A percentile compares a stretch with the other conserved stretches of the same genome.
These are phyloP conservation scores for Penicillium soppii DNA, from an alignment of 495 filamentous ascomycete species.

Conservation along the genomic window DNA sequence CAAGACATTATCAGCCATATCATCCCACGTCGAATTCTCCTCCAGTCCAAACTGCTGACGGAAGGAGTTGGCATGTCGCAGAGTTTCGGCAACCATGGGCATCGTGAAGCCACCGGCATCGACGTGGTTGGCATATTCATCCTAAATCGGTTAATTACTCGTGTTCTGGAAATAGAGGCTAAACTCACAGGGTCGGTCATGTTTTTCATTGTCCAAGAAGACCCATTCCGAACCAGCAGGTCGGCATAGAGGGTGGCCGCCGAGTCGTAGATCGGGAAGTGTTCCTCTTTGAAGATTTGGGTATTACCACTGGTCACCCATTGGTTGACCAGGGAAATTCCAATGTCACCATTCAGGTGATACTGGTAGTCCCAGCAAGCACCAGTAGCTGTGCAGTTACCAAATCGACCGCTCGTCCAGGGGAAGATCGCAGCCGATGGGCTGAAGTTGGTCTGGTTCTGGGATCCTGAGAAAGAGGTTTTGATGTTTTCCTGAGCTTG, in stretches of 20 bases:
- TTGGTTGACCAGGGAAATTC: constrained; percentile 59
- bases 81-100: constrained; percentile 60
- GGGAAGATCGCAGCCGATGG: constrained; percentile 56
- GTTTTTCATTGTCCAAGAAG: constrained; percentile 55
- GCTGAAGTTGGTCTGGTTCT: constrained; percentile 54
- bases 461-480: constrained; percentile 42
- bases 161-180: background rate
- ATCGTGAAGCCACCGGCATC: constrained; percentile 75
- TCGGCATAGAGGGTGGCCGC: constrained; percentile 58
- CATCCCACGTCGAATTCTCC: constrained; percentile 49
- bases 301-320: constrained; percentile 61
- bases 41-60: constrained; percentile 55
- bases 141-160: constrained; percentile 30
- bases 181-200: constrained; percentile 71
- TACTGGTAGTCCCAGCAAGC: constrained; percentile 62
- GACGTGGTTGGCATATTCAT: constrained; percentile 72
- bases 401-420: constrained; percentile 63
- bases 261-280: constrained; percentile 60
- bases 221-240: constrained; percentile 54
- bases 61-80: constrained; percentile 55
- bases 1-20: constrained; percentile 53
- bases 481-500: constrained; percentile 55
- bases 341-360: constrained; percentile 73
- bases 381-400: constrained; percentile 65
- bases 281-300: constrained; percentile 46